Evolutionary conservation across 768 basidiomycete species (phyloP).

Genomic region (Leucocoprinus sp.): DNA sequence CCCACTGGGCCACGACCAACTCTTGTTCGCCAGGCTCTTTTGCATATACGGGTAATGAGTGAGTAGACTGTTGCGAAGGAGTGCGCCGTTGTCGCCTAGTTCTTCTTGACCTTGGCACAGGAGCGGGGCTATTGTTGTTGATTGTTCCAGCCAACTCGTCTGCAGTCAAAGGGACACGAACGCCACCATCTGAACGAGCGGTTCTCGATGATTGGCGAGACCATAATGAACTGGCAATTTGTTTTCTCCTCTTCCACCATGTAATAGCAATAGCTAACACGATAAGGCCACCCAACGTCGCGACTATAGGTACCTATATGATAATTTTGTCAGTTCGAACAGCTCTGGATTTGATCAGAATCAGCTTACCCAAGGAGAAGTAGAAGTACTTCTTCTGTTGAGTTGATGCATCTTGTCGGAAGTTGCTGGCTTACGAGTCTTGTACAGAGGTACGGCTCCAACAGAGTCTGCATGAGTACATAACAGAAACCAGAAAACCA

Average conservation of each 20-base stretch:
- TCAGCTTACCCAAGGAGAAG: neutral
- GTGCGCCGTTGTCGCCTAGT: constrained; percentile 44
- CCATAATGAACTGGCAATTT: constrained; percentile 10
- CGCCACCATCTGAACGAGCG: constrained; percentile 3
- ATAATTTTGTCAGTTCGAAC: neutral
- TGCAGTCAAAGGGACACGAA: constrained; percentile 36
- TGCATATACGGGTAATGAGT: constrained; percentile 69
- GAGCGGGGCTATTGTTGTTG: constrained; percentile 19
- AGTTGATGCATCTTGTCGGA: neutral
- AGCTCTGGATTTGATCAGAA: neutral
- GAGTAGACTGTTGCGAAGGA: constrained; percentile 75
- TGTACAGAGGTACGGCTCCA: neutral
- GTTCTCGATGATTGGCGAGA: constrained; percentile 6
- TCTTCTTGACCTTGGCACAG: constrained; percentile 17
- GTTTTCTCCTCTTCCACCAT: constrained; percentile 16
- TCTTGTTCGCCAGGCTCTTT: constrained; percentile 82
- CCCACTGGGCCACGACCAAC: constrained; percentile 56
- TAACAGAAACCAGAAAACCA: neutral
- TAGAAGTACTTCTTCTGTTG: neutral
- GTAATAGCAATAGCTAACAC: constrained; percentile 17
- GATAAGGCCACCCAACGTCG: constrained; percentile 19
- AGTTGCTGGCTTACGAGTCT: neutral
- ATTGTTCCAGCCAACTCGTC: constrained; percentile 48
- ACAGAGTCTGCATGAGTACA: neutral
- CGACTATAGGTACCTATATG: constrained; percentile 22